Percentiles rank a stretch among this genome's conserved stretches.
Conservation (phyloP, 1,139 yeast genomes). For the Taphrina communis region DNA sequence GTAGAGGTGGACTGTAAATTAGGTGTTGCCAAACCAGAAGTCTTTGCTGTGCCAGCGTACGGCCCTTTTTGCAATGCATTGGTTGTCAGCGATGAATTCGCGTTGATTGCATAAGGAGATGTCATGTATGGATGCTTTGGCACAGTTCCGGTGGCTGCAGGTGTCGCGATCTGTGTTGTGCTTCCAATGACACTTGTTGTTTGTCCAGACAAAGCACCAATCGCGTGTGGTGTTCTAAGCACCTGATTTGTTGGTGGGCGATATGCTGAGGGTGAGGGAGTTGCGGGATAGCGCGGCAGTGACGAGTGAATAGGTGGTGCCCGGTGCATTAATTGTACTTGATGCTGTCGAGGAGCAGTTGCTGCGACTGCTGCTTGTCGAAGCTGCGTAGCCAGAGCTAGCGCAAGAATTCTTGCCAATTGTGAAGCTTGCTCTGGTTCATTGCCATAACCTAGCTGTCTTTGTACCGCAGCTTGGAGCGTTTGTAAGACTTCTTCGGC, state of each 20-base stretch:
- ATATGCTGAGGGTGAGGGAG: slow-evolving; percentile 6
- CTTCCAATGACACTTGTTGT: not conserved
- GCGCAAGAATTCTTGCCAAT: slow-evolving; percentile 46
- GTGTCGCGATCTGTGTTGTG: not conserved
- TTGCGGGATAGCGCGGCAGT: slow-evolving; percentile 14
- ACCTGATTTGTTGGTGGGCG: not conserved
- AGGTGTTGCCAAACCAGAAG: not conserved
- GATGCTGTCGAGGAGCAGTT: not conserved
- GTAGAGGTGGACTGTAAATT: not conserved
- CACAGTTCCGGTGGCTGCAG: not conserved
- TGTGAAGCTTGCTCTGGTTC: slow-evolving; percentile 45
- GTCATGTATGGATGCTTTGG: slow-evolving; percentile 7
- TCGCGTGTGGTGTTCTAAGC: not conserved
- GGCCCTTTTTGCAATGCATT: not conserved
- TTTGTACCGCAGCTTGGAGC: slow-evolving; percentile 42
- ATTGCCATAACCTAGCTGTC: slow-evolving; percentile 43
- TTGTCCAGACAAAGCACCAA: not conserved
- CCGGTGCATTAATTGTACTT: slow-evolving; percentile 7
- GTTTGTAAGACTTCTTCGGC: slow-evolving; percentile 45
- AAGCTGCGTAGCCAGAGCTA: slow-evolving; percentile 45
- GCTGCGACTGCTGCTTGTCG: slow-evolving; percentile 33
- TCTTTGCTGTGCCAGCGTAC: not conserved
- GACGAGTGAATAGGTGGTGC: not conserved
- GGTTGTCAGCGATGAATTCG: not conserved
- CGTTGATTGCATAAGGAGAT: slow-evolving; percentile 14